Base-by-base conservation (phyloP, 805 yeast genomes). In the Yarrowia osloensis region DNA sequence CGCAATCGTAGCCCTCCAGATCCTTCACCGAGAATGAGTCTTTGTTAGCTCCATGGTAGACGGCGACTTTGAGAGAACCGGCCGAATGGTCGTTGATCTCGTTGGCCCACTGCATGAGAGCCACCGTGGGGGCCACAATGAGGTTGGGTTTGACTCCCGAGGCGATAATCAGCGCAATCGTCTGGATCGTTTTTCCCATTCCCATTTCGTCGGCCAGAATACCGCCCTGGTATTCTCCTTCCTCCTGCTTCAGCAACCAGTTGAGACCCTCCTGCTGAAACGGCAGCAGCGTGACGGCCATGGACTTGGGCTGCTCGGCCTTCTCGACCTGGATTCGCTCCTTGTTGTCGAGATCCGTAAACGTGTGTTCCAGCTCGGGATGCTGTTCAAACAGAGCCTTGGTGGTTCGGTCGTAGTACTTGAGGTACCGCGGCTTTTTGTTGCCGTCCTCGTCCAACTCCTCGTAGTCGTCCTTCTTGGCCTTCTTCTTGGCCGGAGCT, bases 191-290 rank as follows among this genome's bases (percentile, higher is more conserved):
- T 73, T 95, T 95, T 70, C 99, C 99, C 98, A 95, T 94, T 40
- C 99, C 99, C 99, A 95, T 95, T 77, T 95, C 99, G 80, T 95
- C 99, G 5, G 99, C 98, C 55, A 95, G 80, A 11, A 95, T 88
- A 17, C 98, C 99, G 28, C 99, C 99, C 17, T 84, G 81, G 76
- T 89, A 94, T 49, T 81, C 83, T 15, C 76, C 73, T 24, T 86
- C 86, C 74, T 94, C 98, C 77, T 94, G 98, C 59, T 85, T 82
- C 15, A 85, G 71, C 69, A 95, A 82, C 99, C 99, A 95, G 73
- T 89, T 85, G 57, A 95, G 80, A 21, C 99, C 99, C 79, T 95
- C 99, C 17, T 86, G 80, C 77, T 95, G 99, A 77, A 95, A 95
- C 0, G 98, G 98, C 31, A 95, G 80, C 42, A 95, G 77, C 31